These are phyloP conservation scores for Arabidopsis suecica DNA, from an alignment of 345 rosid genomes.

Conservation along the genomic window DNA sequence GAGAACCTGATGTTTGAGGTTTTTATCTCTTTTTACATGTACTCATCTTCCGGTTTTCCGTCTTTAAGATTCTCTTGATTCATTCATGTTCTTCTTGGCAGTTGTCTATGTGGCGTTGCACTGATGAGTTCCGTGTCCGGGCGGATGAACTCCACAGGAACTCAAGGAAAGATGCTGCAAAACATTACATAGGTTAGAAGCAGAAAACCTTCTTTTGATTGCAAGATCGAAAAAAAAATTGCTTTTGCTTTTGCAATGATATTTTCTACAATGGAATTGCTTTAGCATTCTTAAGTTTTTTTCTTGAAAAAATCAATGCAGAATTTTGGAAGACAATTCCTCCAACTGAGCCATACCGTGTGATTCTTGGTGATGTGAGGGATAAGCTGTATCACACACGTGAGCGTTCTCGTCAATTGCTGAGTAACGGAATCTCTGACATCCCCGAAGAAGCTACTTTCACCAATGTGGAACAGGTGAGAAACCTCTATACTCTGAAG, in stretches of 20 bases:
- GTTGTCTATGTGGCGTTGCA: slow-evolving; percentile 99
- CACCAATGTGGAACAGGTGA: slow-evolving; percentile 82
- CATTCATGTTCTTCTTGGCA: slow-evolving; percentile 45
- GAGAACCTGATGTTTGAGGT: slow-evolving; percentile 99
- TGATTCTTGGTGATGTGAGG: slow-evolving; percentile 90
- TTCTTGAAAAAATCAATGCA: slow-evolving; percentile 35
- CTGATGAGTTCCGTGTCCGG: slow-evolving; percentile 81
- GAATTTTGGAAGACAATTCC: slow-evolving; percentile 96
- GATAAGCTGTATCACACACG: slow-evolving; percentile 90
- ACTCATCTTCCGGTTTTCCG: not conserved
- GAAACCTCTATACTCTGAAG: not conserved
- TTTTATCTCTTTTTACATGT: not conserved
- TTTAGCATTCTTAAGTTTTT: slow-evolving; percentile 8
- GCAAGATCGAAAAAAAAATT: too few species aligned
- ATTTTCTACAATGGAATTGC: not conserved
- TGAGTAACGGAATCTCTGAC: slow-evolving; percentile 81
- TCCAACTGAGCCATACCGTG: slow-evolving; percentile 92
- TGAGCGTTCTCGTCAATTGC: slow-evolving; percentile 87
- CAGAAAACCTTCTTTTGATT: not conserved
- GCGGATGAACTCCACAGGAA: slow-evolving; percentile 79
- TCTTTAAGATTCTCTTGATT: not conserved
- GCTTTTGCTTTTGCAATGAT: too few species aligned
- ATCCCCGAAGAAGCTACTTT: slow-evolving; percentile 81
- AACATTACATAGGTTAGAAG: slow-evolving; percentile 88
- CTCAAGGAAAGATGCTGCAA: slow-evolving; percentile 89